phyloP scores from a whole-genome alignment of 306 rosid genomes.

The Morella rubra region DNA sequence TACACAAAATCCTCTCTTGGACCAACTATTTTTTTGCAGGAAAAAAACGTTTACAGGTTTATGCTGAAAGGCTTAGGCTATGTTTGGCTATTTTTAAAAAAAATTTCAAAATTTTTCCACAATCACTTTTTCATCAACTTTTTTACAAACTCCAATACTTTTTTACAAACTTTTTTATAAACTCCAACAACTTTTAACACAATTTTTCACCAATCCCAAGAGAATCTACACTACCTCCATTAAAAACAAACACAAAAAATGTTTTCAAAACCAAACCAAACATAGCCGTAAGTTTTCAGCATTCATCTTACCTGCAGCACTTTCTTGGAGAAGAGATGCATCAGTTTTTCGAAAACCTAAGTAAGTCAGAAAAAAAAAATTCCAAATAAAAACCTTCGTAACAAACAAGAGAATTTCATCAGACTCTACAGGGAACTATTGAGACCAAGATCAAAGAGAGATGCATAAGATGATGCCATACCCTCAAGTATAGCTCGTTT shows the following conservation, averaged over 20 bases:
- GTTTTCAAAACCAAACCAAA: too few species aligned
- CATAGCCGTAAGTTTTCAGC: conserved; percentile 15
- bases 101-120: too few species aligned
- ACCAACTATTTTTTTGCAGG: background rate
- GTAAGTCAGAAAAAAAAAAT: conserved; percentile 20
- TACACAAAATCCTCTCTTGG: background rate
- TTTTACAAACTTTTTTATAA: too few species aligned
- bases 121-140: too few species aligned
- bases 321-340: conserved; percentile 71
- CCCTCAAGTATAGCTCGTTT: conserved; percentile 85
- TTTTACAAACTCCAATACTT: too few species aligned
- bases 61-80: too few species aligned
- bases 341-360: conserved; percentile 81
- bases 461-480: conserved; percentile 26
- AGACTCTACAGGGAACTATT: background rate
- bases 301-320: conserved; percentile 53
- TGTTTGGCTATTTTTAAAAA: too few species aligned
- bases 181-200: too few species aligned
- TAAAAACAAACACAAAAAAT: too few species aligned
- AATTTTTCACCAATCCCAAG: too few species aligned
- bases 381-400: conserved; percentile 16
- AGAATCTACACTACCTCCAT: too few species aligned
- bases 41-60: background rate
- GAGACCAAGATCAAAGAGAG: background rate
- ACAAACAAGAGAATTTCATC: background rate